Evolutionary conservation across 2,329 filamentous ascomycete genomes (phyloP), one percentile per base, ranked within the genome.

Genomic region (Laburnicola sp.): DNA sequence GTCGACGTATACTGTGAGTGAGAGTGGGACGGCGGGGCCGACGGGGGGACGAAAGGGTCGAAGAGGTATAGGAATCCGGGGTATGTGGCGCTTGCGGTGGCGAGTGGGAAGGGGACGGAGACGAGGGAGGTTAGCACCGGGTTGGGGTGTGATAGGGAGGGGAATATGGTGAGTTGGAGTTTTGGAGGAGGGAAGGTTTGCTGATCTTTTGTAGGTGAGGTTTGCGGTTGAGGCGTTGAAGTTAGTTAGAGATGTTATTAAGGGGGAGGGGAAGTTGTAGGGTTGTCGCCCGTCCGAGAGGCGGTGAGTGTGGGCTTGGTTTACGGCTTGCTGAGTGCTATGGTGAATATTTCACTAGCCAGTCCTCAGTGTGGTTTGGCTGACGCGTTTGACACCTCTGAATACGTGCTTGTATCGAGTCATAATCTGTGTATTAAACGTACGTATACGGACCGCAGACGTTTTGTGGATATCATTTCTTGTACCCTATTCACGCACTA

Each of bases 1-100:
- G 5, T 78, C 77, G 50, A 85, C 82, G 16, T 86, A 85, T 62
- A 78, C 79, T 6, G 62, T 86, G 6, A 76, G 75, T 48, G 83
- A 86, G 74, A 82, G 79, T 45, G 84, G 84, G 1, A 86, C 83
- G 2, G 84, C 84, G n/a, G 84, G 84, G 0, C 84, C 84, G 6
- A 84, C 80, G 0, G 82, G 67, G 84, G 83, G 0, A 70, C 69
- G 21, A 81, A 79, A 38, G 74, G 71, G 0, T 70, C 69, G 26
- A 81, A 79, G 38, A 74, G 71, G 54, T 86, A 86, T 64, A 70
- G 84, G 34, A 81, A 75, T 31, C 84, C 83, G 6, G 84, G 84
- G 1, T 86, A 86, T 74, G 82, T 86, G 26, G 83, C 84, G 11
- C 66, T 87, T 32, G 83, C 83, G n/a, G 81, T 86, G 6, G 78